Evolutionary conservation across 305 asterid genomes (phyloP).

Genomic region (Withania somnifera): DNA sequence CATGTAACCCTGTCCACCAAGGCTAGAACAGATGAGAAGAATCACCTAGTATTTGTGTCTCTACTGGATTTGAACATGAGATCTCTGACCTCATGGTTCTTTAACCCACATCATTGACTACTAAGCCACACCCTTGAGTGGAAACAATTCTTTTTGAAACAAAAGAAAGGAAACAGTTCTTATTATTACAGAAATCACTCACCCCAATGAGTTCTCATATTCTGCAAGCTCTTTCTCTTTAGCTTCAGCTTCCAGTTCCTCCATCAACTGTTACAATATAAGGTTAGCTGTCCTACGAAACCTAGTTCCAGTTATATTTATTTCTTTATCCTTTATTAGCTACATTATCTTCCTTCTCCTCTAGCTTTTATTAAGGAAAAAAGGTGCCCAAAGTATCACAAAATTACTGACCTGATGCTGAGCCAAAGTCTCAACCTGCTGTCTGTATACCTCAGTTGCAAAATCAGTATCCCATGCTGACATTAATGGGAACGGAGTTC

Average conservation of each 20-base stretch:
- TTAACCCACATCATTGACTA: too few relatives aligned
- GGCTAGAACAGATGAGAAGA: too few relatives aligned
- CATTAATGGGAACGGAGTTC: conserved; percentile 7
- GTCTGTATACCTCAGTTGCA: conserved; percentile 92
- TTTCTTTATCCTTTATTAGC: not conserved
- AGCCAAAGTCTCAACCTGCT: conserved; percentile 85
- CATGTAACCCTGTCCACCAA: too few relatives aligned
- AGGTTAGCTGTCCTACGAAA: not conserved
- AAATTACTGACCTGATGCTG: conserved; percentile 61
- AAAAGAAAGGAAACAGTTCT: not conserved
- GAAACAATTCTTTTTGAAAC: too few relatives aligned
- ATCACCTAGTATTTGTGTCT: too few relatives aligned
- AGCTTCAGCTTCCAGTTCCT: conserved; percentile 86
- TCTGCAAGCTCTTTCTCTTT: conserved; percentile 85
- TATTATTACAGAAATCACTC: conserved; percentile 3
- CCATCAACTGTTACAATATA: conserved; percentile 49
- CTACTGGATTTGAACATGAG: too few relatives aligned
- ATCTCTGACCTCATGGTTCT: too few relatives aligned
- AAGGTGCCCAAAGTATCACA: not conserved
- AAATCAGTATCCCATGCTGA: conserved; percentile 98
- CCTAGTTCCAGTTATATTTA: not conserved
- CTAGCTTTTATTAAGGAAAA: not conserved
- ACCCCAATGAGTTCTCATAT: conserved; percentile 50
- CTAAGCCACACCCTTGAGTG: too few relatives aligned
- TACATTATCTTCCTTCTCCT: not conserved